A percentile compares a stretch with the other conserved stretches of the same genome.
phyloP scores from a whole-genome alignment of 2,329 filamentous ascomycete species.

The Ascochyta lentis region DNA sequence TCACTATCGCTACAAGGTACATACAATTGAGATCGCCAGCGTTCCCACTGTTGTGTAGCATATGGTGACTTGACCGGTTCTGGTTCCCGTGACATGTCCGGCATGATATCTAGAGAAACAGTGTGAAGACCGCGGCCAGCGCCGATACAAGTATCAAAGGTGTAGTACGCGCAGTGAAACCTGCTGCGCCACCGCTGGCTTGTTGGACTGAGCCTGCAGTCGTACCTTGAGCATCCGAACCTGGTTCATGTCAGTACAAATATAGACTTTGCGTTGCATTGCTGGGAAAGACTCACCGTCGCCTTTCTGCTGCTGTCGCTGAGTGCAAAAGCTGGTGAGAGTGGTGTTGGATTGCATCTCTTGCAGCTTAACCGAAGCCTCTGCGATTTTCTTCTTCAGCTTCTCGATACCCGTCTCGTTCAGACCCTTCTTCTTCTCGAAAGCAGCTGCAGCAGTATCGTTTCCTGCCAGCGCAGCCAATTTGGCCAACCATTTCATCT shows the following conservation, averaged over 20 bases:
- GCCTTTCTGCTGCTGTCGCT: constrained; percentile 25
- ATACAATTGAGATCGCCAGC: not conserved
- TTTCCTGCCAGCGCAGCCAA: constrained; percentile 33
- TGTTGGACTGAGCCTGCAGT: constrained; percentile 5
- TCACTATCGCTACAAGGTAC: not conserved
- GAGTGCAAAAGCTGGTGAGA: constrained; percentile 31
- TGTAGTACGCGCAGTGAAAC: constrained; percentile 21
- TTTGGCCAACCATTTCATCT: constrained; percentile 33
- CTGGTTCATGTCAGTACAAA: not conserved
- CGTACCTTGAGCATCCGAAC: not conserved
- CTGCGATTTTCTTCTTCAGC: constrained; percentile 29
- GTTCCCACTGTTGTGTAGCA: not conserved
- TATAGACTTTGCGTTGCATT: not conserved
- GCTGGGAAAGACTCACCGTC: not conserved
- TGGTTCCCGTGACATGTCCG: too few species aligned
- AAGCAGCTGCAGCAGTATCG: constrained; percentile 33
- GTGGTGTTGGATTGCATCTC: constrained; percentile 38
- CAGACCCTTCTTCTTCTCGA: constrained; percentile 28
- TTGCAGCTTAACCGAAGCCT: constrained; percentile 32
- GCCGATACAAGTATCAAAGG: constrained; percentile 26
- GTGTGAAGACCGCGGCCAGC: constrained; percentile 22
- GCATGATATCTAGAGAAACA: constrained; percentile 22
- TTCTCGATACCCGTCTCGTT: constrained; percentile 31
- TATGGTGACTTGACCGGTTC: too few species aligned
- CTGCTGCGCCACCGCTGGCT: constrained; percentile 18